Base-by-base conservation (phyloP, 768 basidiomycete genomes). In the Gelatoporia subvermispora region DNA sequence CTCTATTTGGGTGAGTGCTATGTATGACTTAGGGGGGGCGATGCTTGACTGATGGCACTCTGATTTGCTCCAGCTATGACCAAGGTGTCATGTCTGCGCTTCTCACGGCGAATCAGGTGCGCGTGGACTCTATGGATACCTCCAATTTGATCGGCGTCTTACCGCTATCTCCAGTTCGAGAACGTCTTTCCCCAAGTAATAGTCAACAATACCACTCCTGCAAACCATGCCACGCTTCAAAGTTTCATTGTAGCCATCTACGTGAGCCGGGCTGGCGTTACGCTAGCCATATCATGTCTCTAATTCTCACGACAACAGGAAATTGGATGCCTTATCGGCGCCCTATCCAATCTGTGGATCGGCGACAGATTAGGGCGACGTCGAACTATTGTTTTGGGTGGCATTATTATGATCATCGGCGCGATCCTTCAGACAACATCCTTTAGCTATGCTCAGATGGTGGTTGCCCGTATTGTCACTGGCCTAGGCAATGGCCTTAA, bases 41-140 rank as follows among this genome's bases (percentile, higher is more conserved):
- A 22, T 24, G 10, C 2, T n/a, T n/a, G 21, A 41, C 43, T 31
- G 50, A 4, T 28, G 9, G 7, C 35, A 41, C 17, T 21, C n/a
- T 21, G 9, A 37, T 41, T 31, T 13, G 7, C 35, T 1, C 20
- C 42, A 81, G 79, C 22, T 84, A 83, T 64, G 83, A 84, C 56
- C 84, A 84, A 59, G 82, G 82, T 37, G 83, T 84, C 25, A 82
- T 85, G 82, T 77, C 76, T n/a, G 79, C 81, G 16, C 66, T 84
- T 18, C 63, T 85, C 42, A 81, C 76, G 3, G 75, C 83, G 0
- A 66, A 67, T 40, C 74, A 78, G 67, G 77, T 78, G 48, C 18
- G 34, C 25, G 28, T 7, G 28, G 28, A 13, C 5, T 31, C 5
- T 7, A 7, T 5, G 28, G 28, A 31, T 31, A 31, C 28, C 13